phyloP scores from a whole-genome alignment of 2,329 filamentous ascomycete genomes.

The Colletotrichum sp. region DNA sequence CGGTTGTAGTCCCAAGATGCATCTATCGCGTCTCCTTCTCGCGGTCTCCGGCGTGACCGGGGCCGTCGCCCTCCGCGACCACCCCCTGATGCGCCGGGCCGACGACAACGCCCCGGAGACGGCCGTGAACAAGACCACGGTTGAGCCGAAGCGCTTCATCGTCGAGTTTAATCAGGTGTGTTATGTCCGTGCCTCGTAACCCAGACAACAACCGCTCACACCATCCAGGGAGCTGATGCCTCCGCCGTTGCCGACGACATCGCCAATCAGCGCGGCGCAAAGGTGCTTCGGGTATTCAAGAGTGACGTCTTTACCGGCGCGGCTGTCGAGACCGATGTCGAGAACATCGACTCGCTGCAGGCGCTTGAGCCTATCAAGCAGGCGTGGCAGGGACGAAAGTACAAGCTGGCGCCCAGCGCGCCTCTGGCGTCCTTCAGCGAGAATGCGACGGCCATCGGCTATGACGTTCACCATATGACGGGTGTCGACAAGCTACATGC shows the following conservation, averaged over 20 bases:
- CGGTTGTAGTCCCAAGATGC: not conserved
- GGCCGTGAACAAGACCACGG: not conserved
- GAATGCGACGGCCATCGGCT: slow-evolving; percentile 27
- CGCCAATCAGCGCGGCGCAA: not conserved
- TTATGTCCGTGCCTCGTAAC: not conserved
- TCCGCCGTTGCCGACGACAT: not conserved
- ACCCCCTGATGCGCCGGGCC: not conserved
- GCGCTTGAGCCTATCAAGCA: slow-evolving; percentile 1
- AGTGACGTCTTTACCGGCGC: slow-evolving; percentile 33
- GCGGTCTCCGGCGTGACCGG: not conserved
- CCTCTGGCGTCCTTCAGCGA: not conserved
- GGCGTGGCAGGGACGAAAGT: slow-evolving; percentile 15
- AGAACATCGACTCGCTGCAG: slow-evolving; percentile 21
- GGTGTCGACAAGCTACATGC: slow-evolving; percentile 42
- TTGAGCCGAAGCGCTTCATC: slow-evolving; percentile 18
- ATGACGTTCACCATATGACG: slow-evolving; percentile 40
- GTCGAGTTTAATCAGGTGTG: slow-evolving; percentile 5
- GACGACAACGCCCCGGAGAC: slow-evolving; percentile 7
- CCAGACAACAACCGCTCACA: not conserved
- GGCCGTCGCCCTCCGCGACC: not conserved
- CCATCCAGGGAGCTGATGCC: not conserved
- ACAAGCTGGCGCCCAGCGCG: not conserved
- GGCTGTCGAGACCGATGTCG: slow-evolving; percentile 14
- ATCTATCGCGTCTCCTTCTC: not conserved
- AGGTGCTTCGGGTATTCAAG: slow-evolving; percentile 20